These are phyloP conservation scores for Leucosporidium creatinivorum DNA, from an alignment of 768 basidiomycete species.

Conservation along the genomic window DNA sequence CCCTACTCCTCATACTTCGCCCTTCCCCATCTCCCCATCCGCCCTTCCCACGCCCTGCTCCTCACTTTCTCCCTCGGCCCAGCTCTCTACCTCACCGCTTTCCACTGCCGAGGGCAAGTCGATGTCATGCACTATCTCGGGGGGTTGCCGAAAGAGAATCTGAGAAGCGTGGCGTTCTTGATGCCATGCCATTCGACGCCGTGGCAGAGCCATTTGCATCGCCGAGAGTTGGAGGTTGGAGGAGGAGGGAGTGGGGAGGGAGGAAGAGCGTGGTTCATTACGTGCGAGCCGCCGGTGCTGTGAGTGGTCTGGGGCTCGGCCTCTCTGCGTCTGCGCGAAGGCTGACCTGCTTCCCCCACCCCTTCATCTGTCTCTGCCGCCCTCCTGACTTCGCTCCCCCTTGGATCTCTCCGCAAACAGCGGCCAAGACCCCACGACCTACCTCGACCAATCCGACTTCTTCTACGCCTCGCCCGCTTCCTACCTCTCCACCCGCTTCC, in stretches of 20 bases:
- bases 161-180: conserved; percentile 62
- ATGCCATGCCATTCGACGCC: conserved; percentile 98
- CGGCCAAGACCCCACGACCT: conserved; percentile 51
- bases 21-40: not conserved
- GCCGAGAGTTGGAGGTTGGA: conserved; percentile 52
- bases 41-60: not conserved
- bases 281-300: conserved; percentile 87
- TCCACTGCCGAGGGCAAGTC: conserved; percentile 75
- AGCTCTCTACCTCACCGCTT: conserved; percentile 36
- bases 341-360: not conserved
- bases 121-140: conserved; percentile 64
- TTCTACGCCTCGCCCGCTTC: conserved; percentile 66
- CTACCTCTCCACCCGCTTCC: conserved; percentile 66
- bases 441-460: conserved; percentile 70
- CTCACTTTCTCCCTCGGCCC: conserved; percentile 16
- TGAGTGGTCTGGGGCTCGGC: conserved; percentile 48
- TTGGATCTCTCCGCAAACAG: conserved; percentile 38
- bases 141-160: conserved; percentile 47
- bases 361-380: not conserved
- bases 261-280: conserved; percentile 68
- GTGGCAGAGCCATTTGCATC: conserved; percentile 79
- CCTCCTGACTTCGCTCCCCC: not conserved
- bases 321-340: not conserved
- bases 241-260: conserved; percentile 5
- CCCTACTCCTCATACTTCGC: conserved; percentile 8